Conservation (phyloP, 2,329 filamentous ascomycete species). For the Fusarium lyarnte region DNA sequence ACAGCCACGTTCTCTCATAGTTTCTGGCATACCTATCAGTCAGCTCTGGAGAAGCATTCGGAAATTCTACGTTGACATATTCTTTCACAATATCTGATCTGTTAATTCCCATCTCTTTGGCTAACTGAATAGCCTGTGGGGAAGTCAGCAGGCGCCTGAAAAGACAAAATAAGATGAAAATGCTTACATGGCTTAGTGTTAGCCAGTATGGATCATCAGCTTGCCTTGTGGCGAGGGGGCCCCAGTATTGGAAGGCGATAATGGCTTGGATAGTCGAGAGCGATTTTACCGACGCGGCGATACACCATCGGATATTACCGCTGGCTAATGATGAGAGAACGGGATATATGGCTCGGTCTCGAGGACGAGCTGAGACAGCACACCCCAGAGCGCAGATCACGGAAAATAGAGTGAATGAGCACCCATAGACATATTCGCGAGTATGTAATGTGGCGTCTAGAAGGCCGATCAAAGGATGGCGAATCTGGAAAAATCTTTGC, state of each 20-base stretch:
- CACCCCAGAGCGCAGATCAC: conserved; percentile 8
- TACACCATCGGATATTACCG: conserved; percentile 10
- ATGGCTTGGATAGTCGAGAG: conserved; percentile 12
- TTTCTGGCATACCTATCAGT: neutral
- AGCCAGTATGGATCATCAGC: conserved; percentile 6
- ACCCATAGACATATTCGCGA: conserved; percentile 5
- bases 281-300: neutral
- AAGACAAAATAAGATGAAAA: rapidly evolving
- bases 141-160: rapidly evolving
- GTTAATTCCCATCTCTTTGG: conserved; percentile 2
- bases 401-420: conserved; percentile 8
- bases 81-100: conserved; percentile 2
- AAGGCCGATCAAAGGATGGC: conserved; percentile 7
- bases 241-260: conserved; percentile 13
- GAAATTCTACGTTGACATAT: conserved; percentile 3
- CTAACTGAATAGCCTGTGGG: neutral
- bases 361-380: conserved; percentile 5
- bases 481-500: conserved; percentile 6
- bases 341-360: conserved; percentile 12
- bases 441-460: conserved; percentile 7
- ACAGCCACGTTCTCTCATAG: conserved; percentile 9
- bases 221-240: neutral
- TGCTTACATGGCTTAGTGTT: neutral
- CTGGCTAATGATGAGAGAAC: neutral
- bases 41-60: neutral